A percentile compares a stretch with the other conserved stretches of the same genome.
Conservation (phyloP, 805 yeast species). For the Torulaspora gathmanii region DNA sequence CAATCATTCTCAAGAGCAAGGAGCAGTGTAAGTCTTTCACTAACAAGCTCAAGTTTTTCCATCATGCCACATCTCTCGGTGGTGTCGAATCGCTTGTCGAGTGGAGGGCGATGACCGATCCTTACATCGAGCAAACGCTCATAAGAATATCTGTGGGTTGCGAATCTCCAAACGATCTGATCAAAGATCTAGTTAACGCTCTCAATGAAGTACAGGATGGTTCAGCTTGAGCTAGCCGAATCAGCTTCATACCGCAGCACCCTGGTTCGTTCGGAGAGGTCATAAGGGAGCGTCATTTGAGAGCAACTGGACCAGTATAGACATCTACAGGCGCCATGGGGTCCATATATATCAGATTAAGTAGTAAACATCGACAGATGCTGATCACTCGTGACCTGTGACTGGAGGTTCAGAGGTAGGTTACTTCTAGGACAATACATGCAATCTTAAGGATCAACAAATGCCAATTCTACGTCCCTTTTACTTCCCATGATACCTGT, state of each 20-base stretch:
- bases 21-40: slow-evolving; percentile 63
- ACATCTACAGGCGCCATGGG: too few species aligned
- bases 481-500: slow-evolving; percentile 3
- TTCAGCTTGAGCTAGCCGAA: neutral
- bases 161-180: slow-evolving; percentile 72
- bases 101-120: slow-evolving; percentile 79
- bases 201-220: neutral
- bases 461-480: neutral
- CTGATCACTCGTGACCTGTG: neutral
- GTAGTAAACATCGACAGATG: neutral
- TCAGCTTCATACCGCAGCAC: too few species aligned
- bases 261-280: neutral
- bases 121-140: slow-evolving; percentile 49
- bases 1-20: slow-evolving; percentile 49
- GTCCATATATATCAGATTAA: neutral
- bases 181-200: slow-evolving; percentile 50
- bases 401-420: neutral
- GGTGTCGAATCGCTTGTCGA: slow-evolving; percentile 89
- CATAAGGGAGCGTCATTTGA: neutral
- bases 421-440: neutral
- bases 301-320: neutral
- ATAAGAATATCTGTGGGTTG: slow-evolving; percentile 77
- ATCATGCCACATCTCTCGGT: slow-evolving; percentile 90
- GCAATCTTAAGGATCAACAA: neutral
- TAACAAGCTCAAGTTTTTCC: slow-evolving; percentile 59